A percentile compares a stretch with the other conserved stretches of the same genome.
Evolutionary conservation across 805 yeast species (phyloP).

Genomic region (Pachysolen tannophilus): DNA sequence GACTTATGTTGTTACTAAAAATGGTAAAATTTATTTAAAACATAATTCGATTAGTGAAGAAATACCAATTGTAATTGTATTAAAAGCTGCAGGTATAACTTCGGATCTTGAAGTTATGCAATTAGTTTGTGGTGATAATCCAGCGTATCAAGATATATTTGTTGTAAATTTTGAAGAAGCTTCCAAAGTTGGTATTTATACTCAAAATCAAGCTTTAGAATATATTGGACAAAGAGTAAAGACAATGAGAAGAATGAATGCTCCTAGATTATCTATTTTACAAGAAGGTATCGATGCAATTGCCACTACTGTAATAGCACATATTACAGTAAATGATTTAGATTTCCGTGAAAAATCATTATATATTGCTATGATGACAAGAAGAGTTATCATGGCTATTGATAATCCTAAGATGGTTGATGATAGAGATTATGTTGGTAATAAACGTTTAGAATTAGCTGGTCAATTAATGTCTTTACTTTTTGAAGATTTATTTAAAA

Average conservation of each 20-base stretch:
- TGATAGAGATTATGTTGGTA: constrained; percentile 97
- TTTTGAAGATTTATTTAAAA: constrained; percentile 95
- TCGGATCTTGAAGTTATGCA: constrained; percentile 93
- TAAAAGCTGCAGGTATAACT: constrained; percentile 91
- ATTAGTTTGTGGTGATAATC: constrained; percentile 84
- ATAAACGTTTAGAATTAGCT: constrained; percentile 92
- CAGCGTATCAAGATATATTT: constrained; percentile 85
- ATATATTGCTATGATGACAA: constrained; percentile 92
- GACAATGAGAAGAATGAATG: constrained; percentile 79
- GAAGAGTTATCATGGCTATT: constrained; percentile 94
- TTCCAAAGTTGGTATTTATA: constrained; percentile 72
- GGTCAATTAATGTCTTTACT: constrained; percentile 93
- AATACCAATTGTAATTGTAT: constrained; percentile 84
- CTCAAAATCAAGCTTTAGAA: constrained; percentile 91
- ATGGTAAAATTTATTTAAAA: constrained; percentile 80
- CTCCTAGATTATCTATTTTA: constrained; percentile 67
- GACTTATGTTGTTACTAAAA: constrained; percentile 90
- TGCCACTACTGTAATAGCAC: constrained; percentile 95
- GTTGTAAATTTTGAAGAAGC: constrained; percentile 93
- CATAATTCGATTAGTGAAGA: constrained; percentile 96
- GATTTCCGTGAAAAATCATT: constrained; percentile 93
- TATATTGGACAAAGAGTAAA: constrained; percentile 88
- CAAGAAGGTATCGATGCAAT: constrained; percentile 97
- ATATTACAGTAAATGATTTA: constrained; percentile 70
- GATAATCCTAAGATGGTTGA: constrained; percentile 93